A percentile compares a stretch with the other conserved stretches of the same genome.
phyloP scores from a whole-genome alignment of 306 rosid genomes.

The Gastrolobium villosum region DNA sequence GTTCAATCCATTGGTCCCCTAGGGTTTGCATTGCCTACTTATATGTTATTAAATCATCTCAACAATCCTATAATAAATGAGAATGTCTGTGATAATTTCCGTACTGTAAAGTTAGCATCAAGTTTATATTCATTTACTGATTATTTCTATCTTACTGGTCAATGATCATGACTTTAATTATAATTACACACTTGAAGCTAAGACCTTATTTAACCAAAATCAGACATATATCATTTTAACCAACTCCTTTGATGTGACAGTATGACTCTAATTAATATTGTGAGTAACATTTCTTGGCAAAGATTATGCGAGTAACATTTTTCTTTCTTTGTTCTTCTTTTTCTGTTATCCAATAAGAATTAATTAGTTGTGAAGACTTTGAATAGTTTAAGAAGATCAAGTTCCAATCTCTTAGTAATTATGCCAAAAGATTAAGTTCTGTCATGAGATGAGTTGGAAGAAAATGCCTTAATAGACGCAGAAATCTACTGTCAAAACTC shows the following conservation, averaged over 20 bases:
- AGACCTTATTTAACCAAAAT: too few species aligned
- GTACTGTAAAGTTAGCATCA: not conserved
- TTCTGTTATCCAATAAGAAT: not conserved
- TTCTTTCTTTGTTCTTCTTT: too few species aligned
- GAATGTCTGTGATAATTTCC: not conserved
- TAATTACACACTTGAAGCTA: too few species aligned
- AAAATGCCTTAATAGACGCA: not conserved
- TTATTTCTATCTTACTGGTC: not conserved
- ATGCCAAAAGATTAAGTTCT: not conserved
- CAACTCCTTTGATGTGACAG: not conserved
- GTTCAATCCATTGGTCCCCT: not conserved
- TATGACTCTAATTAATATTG: not conserved
- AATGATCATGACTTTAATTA: not conserved
- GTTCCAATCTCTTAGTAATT: not conserved
- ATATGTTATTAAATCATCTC: not conserved
- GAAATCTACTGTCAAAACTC: constrained; percentile 12
- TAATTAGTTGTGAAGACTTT: not conserved
- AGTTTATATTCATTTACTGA: not conserved
- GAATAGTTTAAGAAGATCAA: not conserved
- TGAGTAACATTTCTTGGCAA: not conserved
- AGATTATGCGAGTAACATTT: not conserved
- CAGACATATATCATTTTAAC: too few species aligned
- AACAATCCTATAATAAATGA: not conserved
- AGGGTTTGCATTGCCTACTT: not conserved
- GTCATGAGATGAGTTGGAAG: not conserved